Base-by-base conservation (phyloP, 1,284 basidiomycete genomes). In the Pyrrhoderma noxium region DNA sequence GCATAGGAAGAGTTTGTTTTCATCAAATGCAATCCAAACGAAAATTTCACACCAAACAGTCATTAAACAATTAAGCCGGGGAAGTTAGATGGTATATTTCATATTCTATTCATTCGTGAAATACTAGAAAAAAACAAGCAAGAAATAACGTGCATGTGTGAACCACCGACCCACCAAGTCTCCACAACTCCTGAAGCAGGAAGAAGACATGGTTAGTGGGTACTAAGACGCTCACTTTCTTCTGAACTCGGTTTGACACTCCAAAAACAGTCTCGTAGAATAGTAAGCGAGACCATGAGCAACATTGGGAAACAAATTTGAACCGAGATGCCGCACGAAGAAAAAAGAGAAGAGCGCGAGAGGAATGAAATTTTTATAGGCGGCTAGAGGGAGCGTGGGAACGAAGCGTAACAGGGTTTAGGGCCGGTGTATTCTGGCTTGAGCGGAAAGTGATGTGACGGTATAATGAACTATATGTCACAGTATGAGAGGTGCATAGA, bases 201-300 rank as follows among this genome's bases (percentile, higher is more conserved):
- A 49, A 62, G 68, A 71, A 57, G 27, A 31, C 27, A 31, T 11
- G 7, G 27, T 11, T 31, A 31, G 27, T 69, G 82, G 85, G 85
- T 87, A 48, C 85, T 88, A 61, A 87, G 85, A 88, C 73, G 81
- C 82, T 80, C 85, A 43, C 51, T 61, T 83, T 69, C 59, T 59
- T 88, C 84, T 74, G 71, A 70, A 72, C 85, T 84, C 82, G 73
- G 74, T 81, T 74, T 86, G 86, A 89, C 85, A 86, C 85, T 89
- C 85, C 65, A 87, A 88, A 84, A 67, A 73, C 82, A 75, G 77
- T 82, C 72, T 84, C 60, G 60, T 67, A 53, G 58, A 52, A 60
- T 57, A 23, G 63, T 63, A 62, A 66, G 65, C 64, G 74, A 81
- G 72, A 55, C 72, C 71, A 84, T 82, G 85, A 89, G 85, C 85